Evolutionary conservation across 495 filamentous ascomycete species (phyloP).

Genomic region (Jackrogersella minutella): DNA sequence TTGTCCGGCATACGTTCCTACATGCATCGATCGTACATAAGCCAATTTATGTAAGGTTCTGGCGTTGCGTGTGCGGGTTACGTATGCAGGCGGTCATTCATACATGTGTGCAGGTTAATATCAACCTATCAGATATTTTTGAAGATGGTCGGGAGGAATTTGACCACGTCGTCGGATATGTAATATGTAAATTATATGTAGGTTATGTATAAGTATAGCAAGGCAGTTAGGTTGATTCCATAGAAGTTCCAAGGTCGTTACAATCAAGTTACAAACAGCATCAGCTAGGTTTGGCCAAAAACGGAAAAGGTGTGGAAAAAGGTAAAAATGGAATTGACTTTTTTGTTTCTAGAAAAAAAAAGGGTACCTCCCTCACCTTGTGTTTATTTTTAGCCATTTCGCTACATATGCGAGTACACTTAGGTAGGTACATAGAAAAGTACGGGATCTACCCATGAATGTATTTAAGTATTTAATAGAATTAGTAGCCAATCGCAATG

Average conservation of each 20-base stretch:
- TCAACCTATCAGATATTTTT: too few relatives aligned
- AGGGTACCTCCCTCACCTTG: background rate
- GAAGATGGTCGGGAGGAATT: too few relatives aligned
- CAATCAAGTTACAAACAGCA: too few relatives aligned
- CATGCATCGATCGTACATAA: conserved; percentile 22
- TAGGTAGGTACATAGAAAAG: too few relatives aligned
- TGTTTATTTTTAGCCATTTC: conserved; percentile 12
- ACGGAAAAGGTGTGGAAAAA: conserved; percentile 6
- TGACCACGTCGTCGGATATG: too few relatives aligned
- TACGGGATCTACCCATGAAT: too few relatives aligned
- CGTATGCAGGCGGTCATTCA: conserved; percentile 21
- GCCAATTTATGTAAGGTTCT: conserved; percentile 16
- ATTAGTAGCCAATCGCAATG: background rate
- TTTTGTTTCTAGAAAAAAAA: conserved; percentile 6
- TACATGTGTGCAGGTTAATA: background rate
- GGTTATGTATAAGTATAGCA: too few relatives aligned
- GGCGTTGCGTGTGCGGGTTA: conserved; percentile 19
- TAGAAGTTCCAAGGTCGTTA: too few relatives aligned
- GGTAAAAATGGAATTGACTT: background rate
- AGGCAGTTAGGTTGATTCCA: background rate
- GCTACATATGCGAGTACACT: too few relatives aligned
- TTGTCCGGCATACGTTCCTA: conserved; percentile 9
- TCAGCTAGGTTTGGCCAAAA: too few relatives aligned
- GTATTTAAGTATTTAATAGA: background rate
- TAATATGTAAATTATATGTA: too few relatives aligned